A percentile compares a stretch with the other conserved stretches of the same genome.
Conservation (phyloP, 164 flowering plant genomes). For the Cinnamomum micranthum region DNA sequence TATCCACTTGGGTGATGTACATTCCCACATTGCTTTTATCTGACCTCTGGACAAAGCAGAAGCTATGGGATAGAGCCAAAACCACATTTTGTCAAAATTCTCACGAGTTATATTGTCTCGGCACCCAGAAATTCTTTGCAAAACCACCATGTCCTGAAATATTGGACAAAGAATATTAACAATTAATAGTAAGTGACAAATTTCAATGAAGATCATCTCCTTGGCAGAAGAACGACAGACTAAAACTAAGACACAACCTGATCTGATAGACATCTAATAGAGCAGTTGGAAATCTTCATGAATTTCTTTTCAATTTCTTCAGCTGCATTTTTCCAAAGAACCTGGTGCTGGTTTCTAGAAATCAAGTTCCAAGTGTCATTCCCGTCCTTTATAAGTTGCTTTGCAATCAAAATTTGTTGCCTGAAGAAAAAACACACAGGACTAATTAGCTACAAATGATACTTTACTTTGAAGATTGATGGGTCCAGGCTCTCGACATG, state of each 20-base stretch:
- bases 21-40: slow-evolving; percentile 56
- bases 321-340: slow-evolving; percentile 63
- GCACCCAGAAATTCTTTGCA: slow-evolving; percentile 68
- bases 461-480: too few relatives aligned
- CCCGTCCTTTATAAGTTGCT: slow-evolving; percentile 75
- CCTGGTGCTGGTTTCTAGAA: slow-evolving; percentile 43
- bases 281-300: slow-evolving; percentile 61
- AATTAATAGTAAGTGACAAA: not conserved
- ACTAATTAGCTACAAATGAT: too few relatives aligned
- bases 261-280: slow-evolving; percentile 50
- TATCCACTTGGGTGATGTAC: slow-evolving; percentile 71
- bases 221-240: not conserved
- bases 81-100: slow-evolving; percentile 85
- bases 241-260: slow-evolving; percentile 42
- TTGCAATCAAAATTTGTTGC: slow-evolving; percentile 67
- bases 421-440: slow-evolving; percentile 28
- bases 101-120: slow-evolving; percentile 50
- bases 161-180: not conserved
- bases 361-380: slow-evolving; percentile 59
- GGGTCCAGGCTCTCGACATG: too few relatives aligned
- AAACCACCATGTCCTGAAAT: slow-evolving; percentile 66
- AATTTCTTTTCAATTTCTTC: slow-evolving; percentile 63
- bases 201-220: not conserved
- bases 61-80: slow-evolving; percentile 93
- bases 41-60: slow-evolving; percentile 52